phyloP scores from a whole-genome alignment of 805 yeast species.

The Saccharomyces mikatae region DNA sequence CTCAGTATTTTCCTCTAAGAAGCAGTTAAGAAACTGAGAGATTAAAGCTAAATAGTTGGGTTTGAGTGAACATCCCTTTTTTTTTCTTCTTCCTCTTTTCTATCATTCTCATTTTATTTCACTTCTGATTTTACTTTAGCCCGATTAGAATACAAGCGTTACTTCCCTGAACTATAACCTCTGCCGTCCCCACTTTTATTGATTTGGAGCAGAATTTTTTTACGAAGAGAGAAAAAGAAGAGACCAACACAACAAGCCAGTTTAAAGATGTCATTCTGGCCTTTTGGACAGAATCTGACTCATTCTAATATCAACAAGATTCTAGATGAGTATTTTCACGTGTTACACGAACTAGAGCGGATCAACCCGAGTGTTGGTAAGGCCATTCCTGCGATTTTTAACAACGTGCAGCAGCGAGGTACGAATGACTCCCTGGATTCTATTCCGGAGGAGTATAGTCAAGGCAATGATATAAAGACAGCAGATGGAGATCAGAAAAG shows the following conservation, averaged over 20 bases:
- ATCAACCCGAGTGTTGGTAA: conserved; percentile 12
- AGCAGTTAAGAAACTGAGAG: neutral
- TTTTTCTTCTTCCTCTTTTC: neutral
- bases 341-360: conserved; percentile 22
- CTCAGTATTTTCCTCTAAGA: neutral
- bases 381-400: conserved; percentile 2
- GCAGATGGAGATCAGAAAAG: neutral
- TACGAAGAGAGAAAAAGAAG: neutral
- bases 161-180: neutral
- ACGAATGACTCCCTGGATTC: neutral
- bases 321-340: conserved; percentile 35
- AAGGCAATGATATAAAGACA: neutral
- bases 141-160: neutral
- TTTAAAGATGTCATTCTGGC: conserved; percentile 37
- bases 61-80: neutral
- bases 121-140: neutral
- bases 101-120: neutral
- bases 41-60: neutral
- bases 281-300: conserved; percentile 34
- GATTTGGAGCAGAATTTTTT: neutral
- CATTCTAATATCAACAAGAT: conserved; percentile 33
- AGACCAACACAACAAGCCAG: neutral
- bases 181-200: neutral
- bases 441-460: neutral
- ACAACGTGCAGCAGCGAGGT: neutral